Evolutionary conservation across 2,329 filamentous ascomycete genomes (phyloP).

Genomic region (Capronia coronata): DNA sequence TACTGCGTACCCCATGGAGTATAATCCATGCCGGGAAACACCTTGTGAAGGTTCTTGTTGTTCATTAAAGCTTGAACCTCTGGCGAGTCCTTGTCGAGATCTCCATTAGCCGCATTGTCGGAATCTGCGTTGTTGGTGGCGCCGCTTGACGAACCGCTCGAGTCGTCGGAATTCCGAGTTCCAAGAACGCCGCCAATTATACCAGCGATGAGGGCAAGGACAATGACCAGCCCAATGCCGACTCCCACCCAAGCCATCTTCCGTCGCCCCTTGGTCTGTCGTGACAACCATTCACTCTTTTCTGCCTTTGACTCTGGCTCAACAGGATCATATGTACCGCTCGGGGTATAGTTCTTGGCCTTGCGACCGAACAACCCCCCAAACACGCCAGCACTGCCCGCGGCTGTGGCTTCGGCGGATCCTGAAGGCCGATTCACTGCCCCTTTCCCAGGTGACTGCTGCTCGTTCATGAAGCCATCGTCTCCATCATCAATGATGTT

Average conservation of each 20-base stretch:
- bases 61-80: conserved; percentile 78
- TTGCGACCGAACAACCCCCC: conserved; percentile 38
- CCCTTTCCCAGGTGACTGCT: conserved; percentile 33
- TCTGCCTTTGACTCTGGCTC: conserved; percentile 40
- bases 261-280: conserved; percentile 57
- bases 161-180: conserved; percentile 43
- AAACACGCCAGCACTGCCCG: conserved; percentile 37
- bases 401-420: conserved; percentile 41
- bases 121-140: conserved; percentile 45
- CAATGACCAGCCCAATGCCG: conserved; percentile 57
- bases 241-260: conserved; percentile 62
- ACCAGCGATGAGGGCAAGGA: conserved; percentile 66
- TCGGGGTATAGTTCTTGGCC: conserved; percentile 33
- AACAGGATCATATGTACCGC: conserved; percentile 55
- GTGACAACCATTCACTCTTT: conserved; percentile 59
- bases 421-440: conserved; percentile 48
- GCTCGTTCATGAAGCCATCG: conserved; percentile 61
- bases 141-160: conserved; percentile 23
- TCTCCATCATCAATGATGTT: conserved; percentile 83
- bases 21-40: conserved; percentile 94
- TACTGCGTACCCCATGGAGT: conserved; percentile 88
- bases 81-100: conserved; percentile 64
- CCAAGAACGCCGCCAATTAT: conserved; percentile 65
- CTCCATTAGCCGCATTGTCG: conserved; percentile 59
- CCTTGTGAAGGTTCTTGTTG: conserved; percentile 77